These are phyloP conservation scores for Rosa hybrid DNA, from an alignment of 331 rosid species.

Conservation along the genomic window DNA sequence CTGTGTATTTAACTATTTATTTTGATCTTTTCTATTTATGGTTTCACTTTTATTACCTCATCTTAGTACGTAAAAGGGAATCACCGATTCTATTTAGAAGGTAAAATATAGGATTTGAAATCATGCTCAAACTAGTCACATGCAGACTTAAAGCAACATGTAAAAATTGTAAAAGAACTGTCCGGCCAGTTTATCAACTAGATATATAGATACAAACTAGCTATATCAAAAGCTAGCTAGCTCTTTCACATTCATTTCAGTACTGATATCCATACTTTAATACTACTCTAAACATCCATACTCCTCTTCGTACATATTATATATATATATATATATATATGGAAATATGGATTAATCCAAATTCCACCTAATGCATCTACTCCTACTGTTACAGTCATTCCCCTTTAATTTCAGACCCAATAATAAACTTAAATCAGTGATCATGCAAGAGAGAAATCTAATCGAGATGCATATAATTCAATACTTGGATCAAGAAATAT, in stretches of 20 bases:
- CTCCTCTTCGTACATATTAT: background rate
- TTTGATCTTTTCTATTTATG: background rate
- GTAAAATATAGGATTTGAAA: background rate
- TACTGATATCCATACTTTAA: background rate
- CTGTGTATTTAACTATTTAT: background rate
- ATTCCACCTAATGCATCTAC: background rate
- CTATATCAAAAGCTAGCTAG: no score
- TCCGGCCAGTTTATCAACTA: background rate
- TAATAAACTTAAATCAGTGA: background rate
- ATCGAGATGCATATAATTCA: background rate
- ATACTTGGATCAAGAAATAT: background rate
- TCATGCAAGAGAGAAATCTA: background rate
- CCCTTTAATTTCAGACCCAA: background rate
- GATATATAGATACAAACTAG: background rate
- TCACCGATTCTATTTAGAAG: background rate
- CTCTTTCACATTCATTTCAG: background rate
- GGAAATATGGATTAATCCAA: background rate
- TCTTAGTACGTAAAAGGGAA: background rate
- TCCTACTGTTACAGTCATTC: conserved; percentile 7
- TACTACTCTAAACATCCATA: background rate
- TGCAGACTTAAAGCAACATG: background rate
- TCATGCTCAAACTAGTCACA: background rate
- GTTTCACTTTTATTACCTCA: background rate
- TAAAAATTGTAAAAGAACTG: background rate
- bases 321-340: background rate